Conservation (phyloP, 345 rosid genomes). For the Microthlaspi erraticum region DNA sequence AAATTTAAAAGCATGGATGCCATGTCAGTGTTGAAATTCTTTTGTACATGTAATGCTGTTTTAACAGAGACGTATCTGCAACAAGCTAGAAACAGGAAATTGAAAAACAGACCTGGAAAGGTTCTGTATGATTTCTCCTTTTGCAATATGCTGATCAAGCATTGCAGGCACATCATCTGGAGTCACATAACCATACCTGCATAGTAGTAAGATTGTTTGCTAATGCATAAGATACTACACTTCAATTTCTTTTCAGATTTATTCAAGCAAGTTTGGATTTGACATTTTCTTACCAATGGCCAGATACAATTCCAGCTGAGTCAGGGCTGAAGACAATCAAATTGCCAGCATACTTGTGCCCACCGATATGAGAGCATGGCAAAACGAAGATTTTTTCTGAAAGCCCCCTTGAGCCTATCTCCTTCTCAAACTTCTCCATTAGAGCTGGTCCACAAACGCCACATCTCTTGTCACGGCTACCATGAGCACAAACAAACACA, state of each 20-base stretch:
- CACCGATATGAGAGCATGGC: slow-evolving; percentile 93
- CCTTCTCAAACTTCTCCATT: slow-evolving; percentile 72
- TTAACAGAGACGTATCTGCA: slow-evolving; percentile 11
- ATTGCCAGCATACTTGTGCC: slow-evolving; percentile 98
- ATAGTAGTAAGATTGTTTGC: slow-evolving; percentile 18
- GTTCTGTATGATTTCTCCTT: slow-evolving; percentile 71
- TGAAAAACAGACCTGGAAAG: slow-evolving; percentile 74
- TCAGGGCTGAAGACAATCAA: slow-evolving; percentile 75
- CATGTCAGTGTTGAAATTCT: no score
- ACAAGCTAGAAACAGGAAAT: slow-evolving; percentile 4
- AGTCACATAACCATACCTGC: slow-evolving; percentile 97
- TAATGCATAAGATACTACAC: slow-evolving; percentile 3
- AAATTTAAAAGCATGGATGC: slow-evolving; percentile 12
- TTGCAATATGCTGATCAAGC: slow-evolving; percentile 85
- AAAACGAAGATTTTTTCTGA: slow-evolving; percentile 61
- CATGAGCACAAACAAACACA: slow-evolving; percentile 93
- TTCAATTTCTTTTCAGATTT: background rate
- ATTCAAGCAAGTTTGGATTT: slow-evolving; percentile 4
- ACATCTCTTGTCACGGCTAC: slow-evolving; percentile 87
- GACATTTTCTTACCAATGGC: slow-evolving; percentile 70
- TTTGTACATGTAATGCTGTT: background rate
- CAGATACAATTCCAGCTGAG: slow-evolving; percentile 61
- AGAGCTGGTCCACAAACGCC: slow-evolving; percentile 97
- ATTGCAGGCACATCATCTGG: slow-evolving; percentile 86
- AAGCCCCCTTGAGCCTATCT: slow-evolving; percentile 67